phyloP scores from a whole-genome alignment of 768 basidiomycete species.

The Hygrocybe punicea region DNA sequence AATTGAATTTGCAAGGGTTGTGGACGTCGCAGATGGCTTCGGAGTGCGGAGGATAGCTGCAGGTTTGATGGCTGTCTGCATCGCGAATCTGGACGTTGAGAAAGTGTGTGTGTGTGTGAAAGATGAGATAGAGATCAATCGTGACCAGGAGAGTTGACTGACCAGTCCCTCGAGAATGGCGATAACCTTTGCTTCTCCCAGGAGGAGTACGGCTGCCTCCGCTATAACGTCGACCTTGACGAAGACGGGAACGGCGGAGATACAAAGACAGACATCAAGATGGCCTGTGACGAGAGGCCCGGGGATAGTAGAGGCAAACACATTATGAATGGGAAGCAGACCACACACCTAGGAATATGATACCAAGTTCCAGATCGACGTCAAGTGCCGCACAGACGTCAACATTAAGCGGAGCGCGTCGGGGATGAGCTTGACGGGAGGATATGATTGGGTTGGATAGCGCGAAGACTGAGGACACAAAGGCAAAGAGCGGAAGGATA shows the following conservation, averaged over 20 bases:
- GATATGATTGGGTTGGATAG: slow-evolving; percentile 4
- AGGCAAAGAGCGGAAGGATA: neutral
- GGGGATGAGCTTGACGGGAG: slow-evolving; percentile 7
- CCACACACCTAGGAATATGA: neutral
- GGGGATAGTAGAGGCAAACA: too few species aligned
- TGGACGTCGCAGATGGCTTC: neutral
- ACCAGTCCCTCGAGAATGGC: neutral
- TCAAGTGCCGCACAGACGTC: slow-evolving; percentile 4
- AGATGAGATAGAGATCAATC: neutral
- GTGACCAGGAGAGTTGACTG: neutral
- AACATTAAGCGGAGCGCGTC: neutral
- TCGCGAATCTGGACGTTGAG: neutral
- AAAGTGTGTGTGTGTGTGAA: too few species aligned
- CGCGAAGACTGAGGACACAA: neutral
- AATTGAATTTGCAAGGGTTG: slow-evolving; percentile 9
- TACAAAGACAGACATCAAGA: slow-evolving; percentile 4
- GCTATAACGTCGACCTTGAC: slow-evolving; percentile 1
- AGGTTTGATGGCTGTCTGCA: neutral
- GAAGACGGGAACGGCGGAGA: neutral
- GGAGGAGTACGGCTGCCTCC: neutral
- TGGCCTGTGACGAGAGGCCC: neutral
- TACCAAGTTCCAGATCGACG: neutral
- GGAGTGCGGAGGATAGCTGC: slow-evolving; percentile 10
- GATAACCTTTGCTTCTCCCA: neutral
- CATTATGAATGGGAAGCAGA: neutral